Evolutionary conservation across 129 eudicot species (phyloP).

Genomic region (Helianthus annuus): HanXRQr2.0-SUNRISE NC_035437.2:87582-88081

Average conservation of each 20-base stretch:
- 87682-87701: neutral
- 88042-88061: slow-evolving; percentile 92
- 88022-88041: slow-evolving; percentile 94
- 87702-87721: neutral
- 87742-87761: neutral
- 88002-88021: slow-evolving; percentile 56
- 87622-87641: neutral
- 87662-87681: too few species aligned
- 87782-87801: slow-evolving; percentile 70
- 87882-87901: slow-evolving; percentile 95
- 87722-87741: neutral
- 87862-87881: slow-evolving; percentile 55
- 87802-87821: slow-evolving; percentile 84
- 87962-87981: neutral
- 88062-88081: slow-evolving; percentile 76
- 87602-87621: neutral
- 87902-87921: slow-evolving; percentile 95
- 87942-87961: slow-evolving; percentile 10
- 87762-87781: neutral
- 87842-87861: slow-evolving; percentile 52
- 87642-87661: neutral
- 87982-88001: neutral
- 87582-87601: neutral
- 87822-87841: slow-evolving; percentile 99
- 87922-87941: slow-evolving; percentile 88